These are phyloP conservation scores for Rubia peregrina DNA, from an alignment of 305 asterid genomes.

Conservation along the genomic window DNA sequence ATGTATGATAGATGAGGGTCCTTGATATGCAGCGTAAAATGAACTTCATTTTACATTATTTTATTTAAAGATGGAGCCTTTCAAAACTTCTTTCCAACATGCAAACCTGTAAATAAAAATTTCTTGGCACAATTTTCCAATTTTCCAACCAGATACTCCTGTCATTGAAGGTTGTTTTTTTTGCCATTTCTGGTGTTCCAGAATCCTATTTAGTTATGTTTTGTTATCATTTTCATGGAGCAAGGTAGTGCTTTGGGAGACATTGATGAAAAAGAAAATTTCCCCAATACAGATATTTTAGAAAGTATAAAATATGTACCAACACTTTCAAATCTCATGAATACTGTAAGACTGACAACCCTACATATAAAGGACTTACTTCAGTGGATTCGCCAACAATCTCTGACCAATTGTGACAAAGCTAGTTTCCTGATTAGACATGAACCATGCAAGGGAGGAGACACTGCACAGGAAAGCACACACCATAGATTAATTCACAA, in stretches of 20 bases:
- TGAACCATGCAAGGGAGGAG: constrained; percentile 99
- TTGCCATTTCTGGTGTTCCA: not conserved
- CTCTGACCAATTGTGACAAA: constrained; percentile 98
- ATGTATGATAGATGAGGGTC: not conserved
- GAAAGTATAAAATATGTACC: not conserved
- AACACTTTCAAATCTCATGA: not conserved
- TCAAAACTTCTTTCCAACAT: not conserved
- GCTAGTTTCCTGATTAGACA: constrained; percentile 91
- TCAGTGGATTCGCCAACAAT: constrained; percentile 88
- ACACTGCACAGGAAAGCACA: constrained; percentile 58
- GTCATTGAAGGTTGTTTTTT: too few relatives aligned
- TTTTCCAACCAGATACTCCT: not conserved
- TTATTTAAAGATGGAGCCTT: not conserved
- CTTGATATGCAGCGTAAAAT: not conserved
- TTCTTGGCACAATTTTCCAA: not conserved
- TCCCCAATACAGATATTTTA: not conserved
- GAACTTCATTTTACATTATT: not conserved
- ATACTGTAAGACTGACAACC: not conserved
- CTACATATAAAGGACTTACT: constrained; percentile 45
- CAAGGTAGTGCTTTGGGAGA: not conserved
- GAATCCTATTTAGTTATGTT: not conserved
- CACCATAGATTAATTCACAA: constrained; percentile 14
- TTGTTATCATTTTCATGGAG: not conserved
- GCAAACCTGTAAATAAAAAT: not conserved
- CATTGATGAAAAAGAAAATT: not conserved